phyloP scores from a whole-genome alignment of 2,329 filamentous ascomycete genomes.

The Monilinia polystroma region DNA sequence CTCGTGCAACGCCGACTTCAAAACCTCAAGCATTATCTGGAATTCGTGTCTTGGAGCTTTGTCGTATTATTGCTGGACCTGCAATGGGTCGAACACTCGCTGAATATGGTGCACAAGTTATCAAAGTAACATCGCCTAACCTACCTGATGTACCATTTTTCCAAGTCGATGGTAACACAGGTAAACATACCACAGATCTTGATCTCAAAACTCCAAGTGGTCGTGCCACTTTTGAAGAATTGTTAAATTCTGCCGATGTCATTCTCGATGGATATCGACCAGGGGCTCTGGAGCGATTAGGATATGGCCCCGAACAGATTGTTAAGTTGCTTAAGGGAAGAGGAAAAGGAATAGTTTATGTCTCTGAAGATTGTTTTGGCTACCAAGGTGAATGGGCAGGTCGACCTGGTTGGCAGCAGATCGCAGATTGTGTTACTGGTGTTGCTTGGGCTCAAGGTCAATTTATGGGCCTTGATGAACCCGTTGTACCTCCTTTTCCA shows the following conservation, averaged over 20 bases:
- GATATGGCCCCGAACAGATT: slow-evolving; percentile 59
- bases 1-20: slow-evolving; percentile 31
- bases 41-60: slow-evolving; percentile 71
- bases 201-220: slow-evolving; percentile 59
- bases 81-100: slow-evolving; percentile 68
- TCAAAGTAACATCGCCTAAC: slow-evolving; percentile 67
- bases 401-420: slow-evolving; percentile 70
- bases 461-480: slow-evolving; percentile 61
- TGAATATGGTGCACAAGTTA: slow-evolving; percentile 73
- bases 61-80: slow-evolving; percentile 74
- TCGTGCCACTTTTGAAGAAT: slow-evolving; percentile 54
- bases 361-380: slow-evolving; percentile 72
- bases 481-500: slow-evolving; percentile 64
- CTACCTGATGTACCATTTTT: slow-evolving; percentile 72
- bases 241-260: slow-evolving; percentile 63
- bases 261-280: slow-evolving; percentile 70
- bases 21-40: slow-evolving; percentile 48
- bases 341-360: slow-evolving; percentile 64
- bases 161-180: slow-evolving; percentile 70
- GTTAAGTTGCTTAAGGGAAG: slow-evolving; percentile 52
- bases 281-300: slow-evolving; percentile 60
- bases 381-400: slow-evolving; percentile 61
- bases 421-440: slow-evolving; percentile 52
- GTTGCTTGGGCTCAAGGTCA: slow-evolving; percentile 49
- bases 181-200: slow-evolving; percentile 65